A percentile compares a stretch with the other conserved stretches of the same genome.
These are phyloP conservation scores for Neurospora sp. DNA, from an alignment of 495 filamentous ascomycete genomes.

Conservation along the genomic window DNA sequence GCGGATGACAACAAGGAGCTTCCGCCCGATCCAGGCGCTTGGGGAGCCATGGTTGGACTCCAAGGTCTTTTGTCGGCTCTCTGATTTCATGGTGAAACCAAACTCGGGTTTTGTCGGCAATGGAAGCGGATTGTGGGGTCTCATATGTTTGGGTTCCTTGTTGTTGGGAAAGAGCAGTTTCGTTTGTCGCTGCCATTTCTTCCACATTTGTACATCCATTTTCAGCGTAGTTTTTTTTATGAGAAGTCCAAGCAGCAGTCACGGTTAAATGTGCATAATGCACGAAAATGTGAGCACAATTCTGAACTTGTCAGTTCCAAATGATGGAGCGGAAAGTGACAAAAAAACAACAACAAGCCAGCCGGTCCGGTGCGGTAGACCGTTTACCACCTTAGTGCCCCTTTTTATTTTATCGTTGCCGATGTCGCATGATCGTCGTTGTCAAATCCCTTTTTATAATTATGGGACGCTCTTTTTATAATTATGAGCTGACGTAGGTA, in stretches of 20 bases:
- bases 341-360: not conserved
- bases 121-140: too few relatives aligned
- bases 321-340: not conserved
- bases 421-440: not conserved
- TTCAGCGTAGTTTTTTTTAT: not conserved
- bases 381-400: not conserved
- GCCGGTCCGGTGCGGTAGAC: not conserved
- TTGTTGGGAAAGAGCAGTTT: not conserved
- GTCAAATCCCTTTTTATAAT: not conserved
- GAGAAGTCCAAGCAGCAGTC: not conserved
- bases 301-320: not conserved
- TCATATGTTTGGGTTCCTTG: too few relatives aligned
- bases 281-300: not conserved
- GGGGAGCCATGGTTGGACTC: conserved; percentile 50
- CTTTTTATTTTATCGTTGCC: not conserved
- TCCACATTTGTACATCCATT: not conserved
- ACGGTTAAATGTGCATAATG: not conserved
- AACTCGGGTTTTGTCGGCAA: not conserved
- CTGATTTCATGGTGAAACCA: not conserved
- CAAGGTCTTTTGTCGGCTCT: conserved; percentile 30
- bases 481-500: not conserved
- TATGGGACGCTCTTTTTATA: not conserved
- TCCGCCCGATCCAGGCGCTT: conserved; percentile 51
- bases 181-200: not conserved
- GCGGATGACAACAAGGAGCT: conserved; percentile 32